Conservation (phyloP, 768 basidiomycete species). For the Naganishia friedmannii region DNA sequence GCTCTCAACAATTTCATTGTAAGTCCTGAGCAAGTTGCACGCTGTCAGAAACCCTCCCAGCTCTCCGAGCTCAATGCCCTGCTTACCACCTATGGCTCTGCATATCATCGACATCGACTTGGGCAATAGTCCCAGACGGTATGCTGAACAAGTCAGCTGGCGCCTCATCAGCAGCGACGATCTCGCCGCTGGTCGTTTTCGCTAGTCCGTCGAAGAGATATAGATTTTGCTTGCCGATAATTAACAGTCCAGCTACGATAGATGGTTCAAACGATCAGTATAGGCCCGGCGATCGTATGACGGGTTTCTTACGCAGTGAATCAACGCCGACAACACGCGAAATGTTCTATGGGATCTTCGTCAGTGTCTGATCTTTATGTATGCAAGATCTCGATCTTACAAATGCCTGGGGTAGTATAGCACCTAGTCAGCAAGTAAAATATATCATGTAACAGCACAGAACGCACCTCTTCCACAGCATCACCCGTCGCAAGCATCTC, state of each 20-base stretch:
- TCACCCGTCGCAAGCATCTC: constrained; percentile 86
- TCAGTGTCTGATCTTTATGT: neutral
- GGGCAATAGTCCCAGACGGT: constrained; percentile 72
- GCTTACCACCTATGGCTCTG: constrained; percentile 76
- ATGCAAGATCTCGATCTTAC: neutral
- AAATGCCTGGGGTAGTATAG: neutral
- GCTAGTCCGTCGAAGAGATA: constrained; percentile 89
- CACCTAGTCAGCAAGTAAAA: neutral
- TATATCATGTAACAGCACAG: neutral
- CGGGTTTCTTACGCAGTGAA: constrained; percentile 69
- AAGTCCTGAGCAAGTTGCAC: constrained; percentile 69
- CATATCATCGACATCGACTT: constrained; percentile 69
- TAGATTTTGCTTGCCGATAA: constrained; percentile 76
- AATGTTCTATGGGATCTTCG: constrained; percentile 67
- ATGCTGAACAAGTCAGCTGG: constrained; percentile 76
- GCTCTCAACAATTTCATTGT: constrained; percentile 71
- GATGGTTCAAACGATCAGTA: constrained; percentile 8
- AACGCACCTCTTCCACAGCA: constrained; percentile 65
- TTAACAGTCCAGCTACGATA: constrained; percentile 72
- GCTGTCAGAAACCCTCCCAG: too few species aligned
- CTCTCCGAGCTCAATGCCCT: neutral
- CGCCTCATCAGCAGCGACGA: constrained; percentile 82
- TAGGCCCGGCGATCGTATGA: neutral
- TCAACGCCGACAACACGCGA: constrained; percentile 86
- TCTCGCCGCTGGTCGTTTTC: constrained; percentile 78